Base-by-base conservation (phyloP, 192 early-diverging fungal species). In the Phlyctochytrium bullatum region DNA sequence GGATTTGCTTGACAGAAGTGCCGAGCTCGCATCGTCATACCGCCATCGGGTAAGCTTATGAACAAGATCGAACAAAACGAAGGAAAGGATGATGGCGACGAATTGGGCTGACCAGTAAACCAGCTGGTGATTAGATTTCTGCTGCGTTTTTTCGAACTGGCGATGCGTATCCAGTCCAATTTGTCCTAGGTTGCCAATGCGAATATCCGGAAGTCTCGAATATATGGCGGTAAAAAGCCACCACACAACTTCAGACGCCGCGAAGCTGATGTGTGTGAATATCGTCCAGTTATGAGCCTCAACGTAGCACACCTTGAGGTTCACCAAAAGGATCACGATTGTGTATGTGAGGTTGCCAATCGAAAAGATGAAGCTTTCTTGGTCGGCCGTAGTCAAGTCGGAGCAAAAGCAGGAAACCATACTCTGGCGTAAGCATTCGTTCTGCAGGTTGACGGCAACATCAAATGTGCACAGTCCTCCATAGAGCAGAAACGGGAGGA, bases 321-420 rank as follows among this genome's bases (percentile, higher is more conserved):
- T 71, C 27, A 60, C 62, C 30, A 71, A 64, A 12, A 71, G 47
- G 27, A 71, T 35, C 2, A 62, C 40, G 53, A 71, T 71, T 25
- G 69, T 71, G 62, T 71, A 71, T 2, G 61, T 63, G 3, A 71
- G 62, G n/a, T 60, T 71, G 12, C 69, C 69, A 36, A 71, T 30
- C 20, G 69, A 62, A 36, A 64, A 71, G n/a, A 71, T 25, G 17
- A 51, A 24, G 3, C 61, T 40, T 64, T 71, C 69, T 65, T 71
- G 62, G 35, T 71, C 14, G 2, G 53, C 31, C 0, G 54, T 62
- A 23, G 60, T 25, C 63, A 29, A 54, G 34, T 71, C 69, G 2
- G 69, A 64, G 23, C 47, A 31, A 23, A 64, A 34, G 34, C 28
- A 62, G 34, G 27, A 14, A 1, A 34, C 33, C 0, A 32, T 62